Evolutionary conservation across 78 protist genomes (phyloP).

Genomic region (Reticulomyxa filosa): DNA sequence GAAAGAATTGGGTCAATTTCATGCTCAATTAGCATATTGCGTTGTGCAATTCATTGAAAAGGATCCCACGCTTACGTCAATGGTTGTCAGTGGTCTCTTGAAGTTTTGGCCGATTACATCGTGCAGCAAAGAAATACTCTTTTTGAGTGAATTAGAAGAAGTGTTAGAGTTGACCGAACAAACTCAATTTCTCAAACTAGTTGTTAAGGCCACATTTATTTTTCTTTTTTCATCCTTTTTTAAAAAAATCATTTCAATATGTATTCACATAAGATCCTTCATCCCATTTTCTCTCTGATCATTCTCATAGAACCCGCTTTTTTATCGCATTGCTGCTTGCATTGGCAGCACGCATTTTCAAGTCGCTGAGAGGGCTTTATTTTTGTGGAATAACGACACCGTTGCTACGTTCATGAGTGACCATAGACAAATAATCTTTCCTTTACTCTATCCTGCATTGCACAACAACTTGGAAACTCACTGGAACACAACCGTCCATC

Average conservation of each 20-base stretch:
- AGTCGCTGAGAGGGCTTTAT: conserved; percentile 54
- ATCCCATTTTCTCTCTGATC: too few species aligned
- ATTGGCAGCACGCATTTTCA: not conserved
- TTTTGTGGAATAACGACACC: conserved; percentile 52
- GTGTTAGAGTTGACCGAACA: conserved; percentile 39
- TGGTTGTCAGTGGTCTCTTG: not conserved
- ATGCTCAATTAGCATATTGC: conserved; percentile 58
- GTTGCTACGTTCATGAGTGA: too few species aligned
- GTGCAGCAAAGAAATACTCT: conserved; percentile 47
- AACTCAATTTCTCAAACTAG: too few species aligned
- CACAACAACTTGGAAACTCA: not conserved
- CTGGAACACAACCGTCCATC: conserved; percentile 21
- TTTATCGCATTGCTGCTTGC: not conserved
- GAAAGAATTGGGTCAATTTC: conserved; percentile 18
- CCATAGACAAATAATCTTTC: too few species aligned
- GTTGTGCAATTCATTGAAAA: conserved; percentile 62
- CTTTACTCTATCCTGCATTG: too few species aligned
- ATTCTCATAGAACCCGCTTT: too few species aligned
- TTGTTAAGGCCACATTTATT: too few species aligned
- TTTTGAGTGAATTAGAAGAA: conserved; percentile 53
- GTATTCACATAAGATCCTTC: too few species aligned
- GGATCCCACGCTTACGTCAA: conserved; percentile 30
- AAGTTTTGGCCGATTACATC: conserved; percentile 39
- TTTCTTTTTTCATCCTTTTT: too few species aligned
- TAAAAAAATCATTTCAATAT: too few species aligned